Percentiles rank a stretch among this genome's conserved stretches.
Evolutionary conservation across 768 basidiomycete species (phyloP).

Genomic region (Suillus tomentosus): DNA sequence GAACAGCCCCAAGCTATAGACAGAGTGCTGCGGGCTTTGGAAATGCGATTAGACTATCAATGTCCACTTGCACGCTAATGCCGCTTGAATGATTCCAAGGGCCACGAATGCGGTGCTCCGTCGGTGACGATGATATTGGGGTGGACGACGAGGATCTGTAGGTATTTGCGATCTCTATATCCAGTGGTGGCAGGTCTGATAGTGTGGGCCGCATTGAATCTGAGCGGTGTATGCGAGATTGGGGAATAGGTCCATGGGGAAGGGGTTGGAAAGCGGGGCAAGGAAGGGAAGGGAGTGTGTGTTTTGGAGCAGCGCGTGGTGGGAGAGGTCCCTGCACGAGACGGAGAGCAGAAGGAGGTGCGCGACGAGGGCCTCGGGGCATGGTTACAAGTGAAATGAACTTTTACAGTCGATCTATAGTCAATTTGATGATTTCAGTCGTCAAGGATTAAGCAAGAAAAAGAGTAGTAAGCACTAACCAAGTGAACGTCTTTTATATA

Average conservation of each 20-base stretch:
- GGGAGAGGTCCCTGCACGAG: constrained; percentile 65
- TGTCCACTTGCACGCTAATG: constrained; percentile 44
- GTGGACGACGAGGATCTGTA: constrained; percentile 17
- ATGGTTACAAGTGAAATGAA: constrained; percentile 35
- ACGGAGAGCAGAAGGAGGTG: constrained; percentile 66
- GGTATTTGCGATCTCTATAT: constrained; percentile 22
- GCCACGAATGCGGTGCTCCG: constrained; percentile 39
- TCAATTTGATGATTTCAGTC: background rate
- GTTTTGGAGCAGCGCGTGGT: constrained; percentile 59
- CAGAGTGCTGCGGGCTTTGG: constrained; percentile 45
- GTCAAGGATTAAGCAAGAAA: background rate
- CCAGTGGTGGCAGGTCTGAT: constrained; percentile 28
- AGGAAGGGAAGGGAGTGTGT: constrained; percentile 68
- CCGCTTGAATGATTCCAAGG: constrained; percentile 62
- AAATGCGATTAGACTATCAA: constrained; percentile 47
- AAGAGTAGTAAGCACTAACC: background rate
- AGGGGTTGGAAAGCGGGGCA: constrained; percentile 49
- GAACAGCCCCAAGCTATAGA: constrained; percentile 12
- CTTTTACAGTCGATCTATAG: background rate
- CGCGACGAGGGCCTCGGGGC: constrained; percentile 52
- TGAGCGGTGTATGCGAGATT: constrained; percentile 20
- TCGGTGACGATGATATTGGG: constrained; percentile 21
- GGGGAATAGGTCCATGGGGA: constrained; percentile 22
- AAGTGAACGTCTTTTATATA: background rate
- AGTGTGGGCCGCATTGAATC: constrained; percentile 14